Percentiles rank a stretch among this genome's conserved stretches.
These are phyloP conservation scores for Trypanosoma boissoni DNA, from an alignment of 208 protist genomes.

Conservation along the genomic window DNA sequence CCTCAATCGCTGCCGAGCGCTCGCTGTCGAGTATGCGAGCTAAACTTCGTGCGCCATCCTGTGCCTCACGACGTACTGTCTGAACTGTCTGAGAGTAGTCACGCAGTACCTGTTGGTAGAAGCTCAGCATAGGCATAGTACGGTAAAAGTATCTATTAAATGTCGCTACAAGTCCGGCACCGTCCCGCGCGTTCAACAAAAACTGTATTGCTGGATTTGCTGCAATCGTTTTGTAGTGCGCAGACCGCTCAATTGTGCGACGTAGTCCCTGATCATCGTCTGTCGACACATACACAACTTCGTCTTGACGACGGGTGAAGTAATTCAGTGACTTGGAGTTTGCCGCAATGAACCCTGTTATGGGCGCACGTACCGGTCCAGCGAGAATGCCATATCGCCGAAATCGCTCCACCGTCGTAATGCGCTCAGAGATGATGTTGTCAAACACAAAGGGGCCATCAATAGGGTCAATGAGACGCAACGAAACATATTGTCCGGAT, in stretches of 20 bases:
- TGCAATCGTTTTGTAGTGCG: slow-evolving; percentile 55
- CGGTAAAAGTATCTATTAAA: slow-evolving; percentile 85
- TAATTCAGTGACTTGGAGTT: slow-evolving; percentile 67
- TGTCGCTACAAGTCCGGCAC: slow-evolving; percentile 40
- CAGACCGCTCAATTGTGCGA: slow-evolving; percentile 34
- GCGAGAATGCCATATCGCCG: slow-evolving; percentile 64
- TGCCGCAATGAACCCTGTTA: slow-evolving; percentile 62
- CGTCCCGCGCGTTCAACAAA: slow-evolving; percentile 32
- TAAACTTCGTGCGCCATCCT: slow-evolving; percentile 44
- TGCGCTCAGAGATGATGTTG: slow-evolving; percentile 62
- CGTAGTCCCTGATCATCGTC: slow-evolving; percentile 52
- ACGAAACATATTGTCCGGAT: slow-evolving; percentile 49
- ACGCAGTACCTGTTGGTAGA: slow-evolving; percentile 54
- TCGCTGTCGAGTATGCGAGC: slow-evolving; percentile 54
- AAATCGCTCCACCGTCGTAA: slow-evolving; percentile 66
- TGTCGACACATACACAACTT: slow-evolving; percentile 65
- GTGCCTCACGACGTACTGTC: slow-evolving; percentile 36
- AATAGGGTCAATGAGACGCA: slow-evolving; percentile 67
- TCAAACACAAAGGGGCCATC: slow-evolving; percentile 76
- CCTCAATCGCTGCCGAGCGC: slow-evolving; percentile 62
- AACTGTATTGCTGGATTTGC: slow-evolving; percentile 45
- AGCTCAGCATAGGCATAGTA: slow-evolving; percentile 70
- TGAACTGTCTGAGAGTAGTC: slow-evolving; percentile 38
- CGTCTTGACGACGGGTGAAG: slow-evolving; percentile 44
- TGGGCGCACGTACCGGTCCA: slow-evolving; percentile 47